Conservation (phyloP, 768 basidiomycete species). For the Kwoniella bestiolae region DNA sequence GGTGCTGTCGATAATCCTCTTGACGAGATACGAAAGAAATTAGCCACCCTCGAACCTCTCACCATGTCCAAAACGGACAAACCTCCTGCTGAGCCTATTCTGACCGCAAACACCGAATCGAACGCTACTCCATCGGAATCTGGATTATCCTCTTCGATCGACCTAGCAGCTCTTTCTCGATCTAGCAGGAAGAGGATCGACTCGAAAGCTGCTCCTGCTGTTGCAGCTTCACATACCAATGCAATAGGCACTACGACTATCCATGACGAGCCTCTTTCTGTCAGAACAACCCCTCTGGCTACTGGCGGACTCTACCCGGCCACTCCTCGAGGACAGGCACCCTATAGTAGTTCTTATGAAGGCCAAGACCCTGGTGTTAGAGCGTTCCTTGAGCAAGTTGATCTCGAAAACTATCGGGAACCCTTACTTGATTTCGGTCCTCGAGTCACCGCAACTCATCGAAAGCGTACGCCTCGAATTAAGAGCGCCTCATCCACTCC, state of each 20-base stretch:
- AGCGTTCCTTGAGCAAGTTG: constrained; percentile 85
- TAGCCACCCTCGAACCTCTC: constrained; percentile 40
- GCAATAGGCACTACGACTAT: constrained; percentile 78
- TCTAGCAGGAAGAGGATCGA: constrained; percentile 62
- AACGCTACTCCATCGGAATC: constrained; percentile 77
- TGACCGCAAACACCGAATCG: constrained; percentile 13
- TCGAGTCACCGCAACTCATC: constrained; percentile 76
- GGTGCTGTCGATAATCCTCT: constrained; percentile 44
- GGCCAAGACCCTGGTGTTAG: constrained; percentile 88
- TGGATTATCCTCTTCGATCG: constrained; percentile 63
- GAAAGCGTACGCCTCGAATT: constrained; percentile 57
- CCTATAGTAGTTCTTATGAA: constrained; percentile 63
- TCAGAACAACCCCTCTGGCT: constrained; percentile 69
- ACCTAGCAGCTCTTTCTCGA: constrained; percentile 53
- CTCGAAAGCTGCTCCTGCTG: constrained; percentile 83
- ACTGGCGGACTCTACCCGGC: constrained; percentile 16
- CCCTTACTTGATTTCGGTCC: constrained; percentile 91
- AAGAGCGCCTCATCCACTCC: constrained; percentile 60
- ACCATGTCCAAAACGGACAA: constrained; percentile 15
- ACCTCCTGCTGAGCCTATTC: not conserved
- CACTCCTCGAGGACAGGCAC: constrained; percentile 22
- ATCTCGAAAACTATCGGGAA: constrained; percentile 79
- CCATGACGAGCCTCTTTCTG: constrained; percentile 69
- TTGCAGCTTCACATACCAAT: constrained; percentile 76
- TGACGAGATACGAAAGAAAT: constrained; percentile 43